Evolutionary conservation across 2,329 filamentous ascomycete genomes (phyloP).

Genomic region (Myrmaecium sp.): DNA sequence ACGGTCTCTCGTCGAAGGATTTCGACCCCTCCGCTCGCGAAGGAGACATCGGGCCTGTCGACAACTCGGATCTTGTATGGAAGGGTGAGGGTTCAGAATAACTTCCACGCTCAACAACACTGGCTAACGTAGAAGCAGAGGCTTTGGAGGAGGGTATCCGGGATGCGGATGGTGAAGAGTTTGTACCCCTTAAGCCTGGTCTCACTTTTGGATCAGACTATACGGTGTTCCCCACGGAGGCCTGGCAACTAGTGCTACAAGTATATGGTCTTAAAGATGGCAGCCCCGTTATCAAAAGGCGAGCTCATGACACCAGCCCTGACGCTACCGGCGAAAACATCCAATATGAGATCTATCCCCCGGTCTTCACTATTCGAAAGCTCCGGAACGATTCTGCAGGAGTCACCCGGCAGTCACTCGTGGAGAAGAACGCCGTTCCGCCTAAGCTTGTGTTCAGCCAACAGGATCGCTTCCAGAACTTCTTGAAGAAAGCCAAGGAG

Average conservation of each 20-base stretch:
- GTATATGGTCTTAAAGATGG: constrained; percentile 67
- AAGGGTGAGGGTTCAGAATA: no score
- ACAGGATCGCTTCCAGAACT: constrained; percentile 52
- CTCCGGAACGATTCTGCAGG: constrained; percentile 43
- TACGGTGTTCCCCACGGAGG: constrained; percentile 58
- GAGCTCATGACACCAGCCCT: constrained; percentile 52
- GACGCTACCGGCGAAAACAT: constrained; percentile 42
- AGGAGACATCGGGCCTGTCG: constrained; percentile 58
- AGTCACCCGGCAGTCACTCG: constrained; percentile 38
- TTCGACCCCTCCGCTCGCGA: constrained; percentile 42
- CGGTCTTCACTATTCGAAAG: constrained; percentile 70
- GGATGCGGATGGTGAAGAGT: constrained; percentile 31
- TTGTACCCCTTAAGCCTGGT: constrained; percentile 58
- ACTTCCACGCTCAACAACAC: no score
- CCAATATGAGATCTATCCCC: constrained; percentile 69
- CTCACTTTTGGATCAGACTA: constrained; percentile 50
- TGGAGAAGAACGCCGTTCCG: constrained; percentile 44
- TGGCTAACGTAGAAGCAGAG: no score
- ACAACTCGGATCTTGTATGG: constrained; percentile 74
- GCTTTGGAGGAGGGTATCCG: constrained; percentile 11
- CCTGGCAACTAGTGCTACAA: constrained; percentile 63
- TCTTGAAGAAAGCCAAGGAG: constrained; percentile 57
- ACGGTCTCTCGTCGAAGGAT: constrained; percentile 29
- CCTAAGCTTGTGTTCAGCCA: constrained; percentile 54
- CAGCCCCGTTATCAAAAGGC: constrained; percentile 55